These are phyloP conservation scores for Fusarium musae DNA, from an alignment of 2,329 filamentous ascomycete genomes.

Conservation along the genomic window DNA sequence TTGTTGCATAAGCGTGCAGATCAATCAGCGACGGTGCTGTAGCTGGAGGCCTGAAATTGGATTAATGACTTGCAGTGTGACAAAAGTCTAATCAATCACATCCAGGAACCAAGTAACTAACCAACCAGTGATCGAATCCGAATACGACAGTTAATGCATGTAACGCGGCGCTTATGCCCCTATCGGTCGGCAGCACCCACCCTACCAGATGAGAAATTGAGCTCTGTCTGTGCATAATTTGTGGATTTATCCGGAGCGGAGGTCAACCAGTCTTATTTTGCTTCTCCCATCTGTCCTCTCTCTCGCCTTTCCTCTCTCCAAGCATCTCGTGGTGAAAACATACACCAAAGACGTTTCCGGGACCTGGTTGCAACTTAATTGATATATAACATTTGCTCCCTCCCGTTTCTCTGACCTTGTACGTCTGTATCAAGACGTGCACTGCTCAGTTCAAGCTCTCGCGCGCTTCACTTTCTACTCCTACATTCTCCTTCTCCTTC, in stretches of 20 bases:
- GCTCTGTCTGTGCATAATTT: slow-evolving; percentile 39
- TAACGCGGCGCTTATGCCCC: slow-evolving; percentile 22
- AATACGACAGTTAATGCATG: slow-evolving; percentile 26
- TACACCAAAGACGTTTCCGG: slow-evolving; percentile 36
- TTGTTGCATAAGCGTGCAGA: slow-evolving; percentile 18
- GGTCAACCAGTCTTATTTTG: slow-evolving; percentile 36
- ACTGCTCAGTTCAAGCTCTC: slow-evolving; percentile 27
- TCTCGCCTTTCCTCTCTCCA: slow-evolving; percentile 28
- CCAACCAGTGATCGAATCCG: slow-evolving; percentile 1
- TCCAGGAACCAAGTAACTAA: neutral
- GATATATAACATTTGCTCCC: slow-evolving; percentile 35
- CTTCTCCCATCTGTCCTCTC: slow-evolving; percentile 33
- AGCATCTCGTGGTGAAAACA: slow-evolving; percentile 31
- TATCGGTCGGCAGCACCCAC: slow-evolving; percentile 25
- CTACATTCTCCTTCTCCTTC: neutral
- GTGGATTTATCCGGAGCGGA: slow-evolving; percentile 46
- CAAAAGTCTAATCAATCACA: neutral
- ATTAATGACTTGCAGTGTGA: neutral
- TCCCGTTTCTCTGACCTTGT: slow-evolving; percentile 20
- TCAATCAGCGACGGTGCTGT: neutral
- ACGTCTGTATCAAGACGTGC: slow-evolving; percentile 25
- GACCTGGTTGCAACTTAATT: slow-evolving; percentile 40
- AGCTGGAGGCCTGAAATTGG: neutral
- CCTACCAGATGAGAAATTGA: slow-evolving; percentile 42
- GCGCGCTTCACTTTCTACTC: slow-evolving; percentile 16